Percentiles rank a stretch among this genome's conserved stretches.
Conservation (phyloP, 805 yeast species). For the Wickerhamomyces bovis region DNA sequence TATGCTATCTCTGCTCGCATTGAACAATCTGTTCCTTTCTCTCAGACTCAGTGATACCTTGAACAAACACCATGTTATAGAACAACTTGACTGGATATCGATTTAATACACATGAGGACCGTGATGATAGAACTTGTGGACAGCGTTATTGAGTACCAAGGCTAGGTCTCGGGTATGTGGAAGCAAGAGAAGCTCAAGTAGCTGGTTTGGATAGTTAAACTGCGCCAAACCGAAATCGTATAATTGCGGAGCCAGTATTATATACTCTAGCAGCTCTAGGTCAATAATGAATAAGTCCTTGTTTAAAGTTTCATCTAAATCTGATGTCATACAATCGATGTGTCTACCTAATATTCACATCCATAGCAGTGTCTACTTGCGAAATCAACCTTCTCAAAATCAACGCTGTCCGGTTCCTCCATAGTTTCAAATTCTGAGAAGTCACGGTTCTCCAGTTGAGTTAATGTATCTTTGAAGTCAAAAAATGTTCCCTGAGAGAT, state of each 20-base stretch:
- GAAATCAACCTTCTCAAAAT: neutral
- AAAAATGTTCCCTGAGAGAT: neutral
- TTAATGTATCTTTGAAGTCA: neutral
- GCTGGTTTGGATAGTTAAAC: neutral
- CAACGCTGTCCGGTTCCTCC: neutral
- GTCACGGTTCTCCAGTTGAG: neutral
- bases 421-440: neutral
- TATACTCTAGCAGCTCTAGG: too few species aligned
- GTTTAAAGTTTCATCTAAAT: too few species aligned
- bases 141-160: neutral
- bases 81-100: constrained; percentile 2
- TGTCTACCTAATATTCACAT: neutral
- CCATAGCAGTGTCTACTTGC: neutral
- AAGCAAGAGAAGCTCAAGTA: too few species aligned
- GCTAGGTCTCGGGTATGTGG: neutral
- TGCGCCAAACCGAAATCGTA: neutral
- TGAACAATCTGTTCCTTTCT: constrained; percentile 11
- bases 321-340: too few species aligned
- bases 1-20: constrained; percentile 4
- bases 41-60: constrained; percentile 16
- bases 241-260: too few species aligned
- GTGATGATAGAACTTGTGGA: neutral
- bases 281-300: too few species aligned
- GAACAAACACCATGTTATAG: constrained; percentile 11
- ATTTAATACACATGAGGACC: constrained; percentile 1